phyloP scores from a whole-genome alignment of 176 grass and related monocot genomes.

The Avena atlantica region DNA sequence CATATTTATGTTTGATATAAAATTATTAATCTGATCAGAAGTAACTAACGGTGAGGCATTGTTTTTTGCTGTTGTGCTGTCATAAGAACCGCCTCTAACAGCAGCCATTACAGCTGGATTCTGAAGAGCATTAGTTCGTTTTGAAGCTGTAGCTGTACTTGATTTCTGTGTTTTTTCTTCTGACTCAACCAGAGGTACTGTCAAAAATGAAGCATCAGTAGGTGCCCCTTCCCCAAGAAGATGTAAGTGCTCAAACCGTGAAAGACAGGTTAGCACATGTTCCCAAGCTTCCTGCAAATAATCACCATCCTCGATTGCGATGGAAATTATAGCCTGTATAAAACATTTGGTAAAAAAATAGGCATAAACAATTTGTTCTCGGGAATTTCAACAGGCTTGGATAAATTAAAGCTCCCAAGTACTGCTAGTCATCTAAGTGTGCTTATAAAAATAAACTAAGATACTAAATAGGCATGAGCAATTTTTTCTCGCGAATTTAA shows the following conservation, averaged over 20 bases:
- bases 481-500: slow-evolving; percentile 24
- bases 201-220: slow-evolving; percentile 95
- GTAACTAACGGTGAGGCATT: slow-evolving; percentile 73
- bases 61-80: slow-evolving; percentile 72
- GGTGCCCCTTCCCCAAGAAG: slow-evolving; percentile 93
- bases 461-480: not conserved
- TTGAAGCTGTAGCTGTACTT: slow-evolving; percentile 52
- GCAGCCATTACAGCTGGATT: slow-evolving; percentile 93
- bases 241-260: slow-evolving; percentile 96
- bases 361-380: slow-evolving; percentile 7
- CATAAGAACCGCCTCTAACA: slow-evolving; percentile 98
- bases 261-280: slow-evolving; percentile 96
- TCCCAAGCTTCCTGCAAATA: slow-evolving; percentile 98
- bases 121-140: slow-evolving; percentile 81
- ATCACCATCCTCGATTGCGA: slow-evolving; percentile 96
- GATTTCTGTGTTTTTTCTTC: slow-evolving; percentile 61
- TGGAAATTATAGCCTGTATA: slow-evolving; percentile 92
- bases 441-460: slow-evolving; percentile 5
- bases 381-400: not conserved
- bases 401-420: not conserved
- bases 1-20: slow-evolving; percentile 95
- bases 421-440: slow-evolving; percentile 23
- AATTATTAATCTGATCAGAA: slow-evolving; percentile 91
- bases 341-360: slow-evolving; percentile 25
- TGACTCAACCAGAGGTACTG: slow-evolving; percentile 61